These are phyloP conservation scores for Pontederia paniculata DNA, from an alignment of 176 grass and related monocot genomes.

Conservation along the genomic window DNA sequence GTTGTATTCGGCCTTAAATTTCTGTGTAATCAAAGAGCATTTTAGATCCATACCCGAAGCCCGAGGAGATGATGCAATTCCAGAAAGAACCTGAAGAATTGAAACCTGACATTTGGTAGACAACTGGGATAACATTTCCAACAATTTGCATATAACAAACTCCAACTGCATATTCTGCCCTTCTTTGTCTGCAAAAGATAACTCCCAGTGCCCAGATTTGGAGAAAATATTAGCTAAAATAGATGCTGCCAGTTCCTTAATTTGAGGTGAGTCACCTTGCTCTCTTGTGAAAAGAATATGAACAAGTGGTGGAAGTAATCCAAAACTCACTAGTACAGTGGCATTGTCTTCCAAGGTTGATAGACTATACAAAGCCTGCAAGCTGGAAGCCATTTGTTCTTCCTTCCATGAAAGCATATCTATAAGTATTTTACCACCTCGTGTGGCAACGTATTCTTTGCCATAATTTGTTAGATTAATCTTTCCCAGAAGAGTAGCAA, in stretches of 20 bases:
- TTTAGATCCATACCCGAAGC: conserved; percentile 5
- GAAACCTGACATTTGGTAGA: conserved; percentile 9
- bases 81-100: conserved; percentile 16
- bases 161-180: conserved; percentile 11
- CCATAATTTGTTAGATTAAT: conserved; percentile 10
- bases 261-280: background rate
- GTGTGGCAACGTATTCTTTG: conserved; percentile 8
- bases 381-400: conserved; percentile 3
- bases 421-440: conserved; percentile 4
- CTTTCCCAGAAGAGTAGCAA: background rate
- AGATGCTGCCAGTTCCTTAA: conserved; percentile 12
- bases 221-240: conserved; percentile 4
- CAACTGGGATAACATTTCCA: conserved; percentile 5
- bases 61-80: conserved; percentile 10
- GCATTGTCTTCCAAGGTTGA: conserved; percentile 17
- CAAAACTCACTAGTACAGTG: conserved; percentile 8
- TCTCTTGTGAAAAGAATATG: conserved; percentile 5
- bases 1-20: no score
- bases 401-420: conserved; percentile 6
- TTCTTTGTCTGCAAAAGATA: conserved; percentile 12
- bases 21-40: no score
- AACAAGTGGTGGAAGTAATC: conserved; percentile 2
- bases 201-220: conserved; percentile 13
- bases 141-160: conserved; percentile 1
- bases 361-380: conserved; percentile 9